phyloP scores from a whole-genome alignment of 2,329 filamentous ascomycete species.

The Talaromyces sp. region DNA sequence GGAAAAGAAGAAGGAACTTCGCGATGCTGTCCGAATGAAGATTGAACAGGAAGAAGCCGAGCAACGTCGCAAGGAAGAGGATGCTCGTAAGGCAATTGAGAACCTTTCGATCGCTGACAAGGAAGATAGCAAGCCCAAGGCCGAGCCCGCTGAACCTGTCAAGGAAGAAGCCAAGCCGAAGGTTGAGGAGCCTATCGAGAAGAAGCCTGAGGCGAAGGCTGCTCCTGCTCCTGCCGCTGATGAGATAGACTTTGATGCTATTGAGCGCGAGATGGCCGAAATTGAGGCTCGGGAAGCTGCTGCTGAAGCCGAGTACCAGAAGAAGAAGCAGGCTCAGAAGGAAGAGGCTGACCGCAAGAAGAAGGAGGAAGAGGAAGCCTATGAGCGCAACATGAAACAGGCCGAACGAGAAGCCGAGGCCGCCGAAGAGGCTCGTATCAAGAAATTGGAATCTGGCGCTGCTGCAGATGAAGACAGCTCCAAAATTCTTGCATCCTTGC shows the following conservation, averaged over 20 bases:
- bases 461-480: slow-evolving; percentile 35
- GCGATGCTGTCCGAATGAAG: slow-evolving; percentile 49
- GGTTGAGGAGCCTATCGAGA: slow-evolving; percentile 22
- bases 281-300: slow-evolving; percentile 47
- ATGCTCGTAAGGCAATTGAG: slow-evolving; percentile 36
- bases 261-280: slow-evolving; percentile 47
- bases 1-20: slow-evolving; percentile 77
- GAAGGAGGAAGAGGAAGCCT: slow-evolving; percentile 44
- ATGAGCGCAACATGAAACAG: slow-evolving; percentile 48
- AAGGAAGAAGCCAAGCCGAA: slow-evolving; percentile 23
- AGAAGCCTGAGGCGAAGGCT: slow-evolving; percentile 28
- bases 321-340: slow-evolving; percentile 78
- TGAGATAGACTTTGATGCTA: slow-evolving; percentile 47
- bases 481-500: slow-evolving; percentile 44
- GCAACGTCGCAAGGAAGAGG: slow-evolving; percentile 50
- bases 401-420: slow-evolving; percentile 49
- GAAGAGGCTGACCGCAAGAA: slow-evolving; percentile 47
- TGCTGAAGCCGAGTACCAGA: slow-evolving; percentile 52
- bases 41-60: slow-evolving; percentile 58
- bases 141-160: slow-evolving; percentile 11
- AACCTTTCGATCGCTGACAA: slow-evolving; percentile 32
- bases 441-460: slow-evolving; percentile 36
- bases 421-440: slow-evolving; percentile 42
- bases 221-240: slow-evolving; percentile 31
- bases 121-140: slow-evolving; percentile 28